Evolutionary conservation across 176 grass and related monocot species (phyloP).

Genomic region (Thalia dealbata): DNA sequence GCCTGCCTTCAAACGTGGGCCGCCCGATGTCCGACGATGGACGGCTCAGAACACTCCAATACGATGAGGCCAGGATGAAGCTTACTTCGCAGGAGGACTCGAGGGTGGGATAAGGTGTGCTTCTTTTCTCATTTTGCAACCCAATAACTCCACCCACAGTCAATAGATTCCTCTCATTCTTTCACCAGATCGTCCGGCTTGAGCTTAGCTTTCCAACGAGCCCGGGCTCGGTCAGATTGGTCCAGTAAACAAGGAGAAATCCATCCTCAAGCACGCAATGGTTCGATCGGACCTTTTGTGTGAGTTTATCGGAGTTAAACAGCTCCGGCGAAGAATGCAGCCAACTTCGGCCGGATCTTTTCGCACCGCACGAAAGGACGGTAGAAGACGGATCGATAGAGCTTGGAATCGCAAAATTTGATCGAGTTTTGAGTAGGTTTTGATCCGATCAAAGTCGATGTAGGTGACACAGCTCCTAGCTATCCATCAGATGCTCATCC

Average conservation of each 20-base stretch:
- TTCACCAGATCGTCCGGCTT: neutral
- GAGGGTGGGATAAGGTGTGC: neutral
- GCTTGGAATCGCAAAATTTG: neutral
- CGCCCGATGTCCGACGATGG: neutral
- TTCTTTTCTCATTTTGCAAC: constrained; percentile 3
- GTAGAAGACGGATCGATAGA: neutral
- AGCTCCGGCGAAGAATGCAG: neutral
- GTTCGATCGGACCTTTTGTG: neutral
- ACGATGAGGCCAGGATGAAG: neutral
- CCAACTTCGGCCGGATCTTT: neutral
- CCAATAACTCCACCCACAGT: neutral
- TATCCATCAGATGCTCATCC: neutral
- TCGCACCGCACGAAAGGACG: neutral
- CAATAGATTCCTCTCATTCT: neutral
- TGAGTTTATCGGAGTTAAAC: neutral
- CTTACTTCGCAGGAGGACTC: neutral
- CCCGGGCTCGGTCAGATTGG: neutral
- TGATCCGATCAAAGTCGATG: neutral
- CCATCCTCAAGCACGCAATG: neutral
- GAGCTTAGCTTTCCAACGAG: neutral
- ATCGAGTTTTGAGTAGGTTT: neutral
- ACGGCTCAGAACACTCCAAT: neutral
- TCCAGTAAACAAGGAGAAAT: neutral
- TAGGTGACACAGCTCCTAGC: neutral
- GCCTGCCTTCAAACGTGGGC: neutral